Conservation (phyloP, 2,329 filamentous ascomycete species). For the Diaporthe ilicicola region DNA sequence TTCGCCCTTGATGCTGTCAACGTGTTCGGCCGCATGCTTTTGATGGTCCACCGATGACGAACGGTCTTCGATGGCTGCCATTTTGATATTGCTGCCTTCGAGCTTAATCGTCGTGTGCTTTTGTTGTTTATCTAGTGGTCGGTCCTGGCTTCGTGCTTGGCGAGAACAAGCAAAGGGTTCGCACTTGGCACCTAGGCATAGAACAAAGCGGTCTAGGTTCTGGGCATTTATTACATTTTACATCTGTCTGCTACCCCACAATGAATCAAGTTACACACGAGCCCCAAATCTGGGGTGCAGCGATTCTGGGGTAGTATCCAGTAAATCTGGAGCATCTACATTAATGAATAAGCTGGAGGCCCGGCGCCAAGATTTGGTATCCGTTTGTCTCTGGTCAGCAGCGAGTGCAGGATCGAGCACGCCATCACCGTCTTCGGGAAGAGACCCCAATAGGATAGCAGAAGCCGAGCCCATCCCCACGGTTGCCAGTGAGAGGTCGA, state of each 20-base stretch:
- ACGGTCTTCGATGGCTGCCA: constrained; percentile 1
- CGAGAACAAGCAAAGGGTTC: not conserved
- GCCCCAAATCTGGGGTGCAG: constrained; percentile 6
- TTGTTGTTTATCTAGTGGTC: not conserved
- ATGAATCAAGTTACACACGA: not conserved
- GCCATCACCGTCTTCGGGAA: constrained; percentile 5
- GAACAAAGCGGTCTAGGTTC: not conserved
- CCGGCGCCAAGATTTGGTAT: constrained; percentile 8
- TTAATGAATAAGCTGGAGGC: not conserved
- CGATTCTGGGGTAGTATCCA: constrained; percentile 7
- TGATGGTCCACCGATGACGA: not conserved
- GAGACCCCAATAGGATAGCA: not conserved
- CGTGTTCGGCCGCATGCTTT: not conserved
- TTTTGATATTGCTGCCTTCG: no score
- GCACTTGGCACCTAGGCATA: not conserved
- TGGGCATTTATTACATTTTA: constrained; percentile 11
- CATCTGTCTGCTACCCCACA: not conserved
- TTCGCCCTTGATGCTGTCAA: constrained; percentile 1
- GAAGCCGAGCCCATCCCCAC: not conserved
- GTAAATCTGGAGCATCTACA: not conserved
- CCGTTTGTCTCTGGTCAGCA: not conserved
- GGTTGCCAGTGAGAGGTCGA: constrained; percentile 11
- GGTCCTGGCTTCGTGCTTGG: not conserved
- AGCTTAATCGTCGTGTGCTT: no score
- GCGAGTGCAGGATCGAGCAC: not conserved